A percentile compares a stretch with the other conserved stretches of the same genome.
Evolutionary conservation across 169 alveolate species (phyloP).

Genomic region (Cryptosporidium sp.): DNA sequence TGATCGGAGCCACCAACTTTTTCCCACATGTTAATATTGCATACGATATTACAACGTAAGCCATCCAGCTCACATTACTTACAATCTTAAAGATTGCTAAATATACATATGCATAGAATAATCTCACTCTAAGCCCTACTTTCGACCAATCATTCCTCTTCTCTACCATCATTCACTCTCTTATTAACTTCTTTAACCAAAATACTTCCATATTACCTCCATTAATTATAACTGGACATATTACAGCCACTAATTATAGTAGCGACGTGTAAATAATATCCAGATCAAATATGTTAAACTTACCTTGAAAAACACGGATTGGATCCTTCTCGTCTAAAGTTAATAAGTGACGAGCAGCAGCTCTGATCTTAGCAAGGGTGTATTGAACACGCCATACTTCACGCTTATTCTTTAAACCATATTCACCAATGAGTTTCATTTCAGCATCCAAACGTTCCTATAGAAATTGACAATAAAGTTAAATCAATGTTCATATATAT

Average conservation of each 20-base stretch:
- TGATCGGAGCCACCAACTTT: constrained; percentile 56
- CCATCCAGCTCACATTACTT: background rate
- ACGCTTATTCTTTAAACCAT: constrained; percentile 99
- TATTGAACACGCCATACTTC: constrained; percentile 99
- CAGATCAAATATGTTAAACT: background rate
- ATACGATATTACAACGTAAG: constrained; percentile 11
- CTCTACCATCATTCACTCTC: background rate
- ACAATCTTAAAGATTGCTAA: background rate
- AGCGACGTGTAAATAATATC: background rate
- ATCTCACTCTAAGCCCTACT: background rate
- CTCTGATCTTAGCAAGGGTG: constrained; percentile 97
- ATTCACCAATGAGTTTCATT: constrained; percentile 97
- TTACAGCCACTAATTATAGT: background rate
- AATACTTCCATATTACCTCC: background rate
- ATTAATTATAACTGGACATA: too few relatives aligned
- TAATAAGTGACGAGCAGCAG: constrained; percentile 99
- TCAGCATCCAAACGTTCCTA: constrained; percentile 95
- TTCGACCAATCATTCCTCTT: background rate
- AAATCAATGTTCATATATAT: background rate
- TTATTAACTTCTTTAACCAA: background rate
- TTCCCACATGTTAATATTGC: constrained; percentile 63
- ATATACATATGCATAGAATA: background rate
- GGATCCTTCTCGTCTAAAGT: constrained; percentile 97
- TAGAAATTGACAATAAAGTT: background rate
- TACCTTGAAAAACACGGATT: constrained; percentile 95